A percentile compares a stretch with the other conserved stretches of the same genome.
Conservation (phyloP, 139 green algal genomes). For the Chlamydomonas asymmetrica region DNA sequence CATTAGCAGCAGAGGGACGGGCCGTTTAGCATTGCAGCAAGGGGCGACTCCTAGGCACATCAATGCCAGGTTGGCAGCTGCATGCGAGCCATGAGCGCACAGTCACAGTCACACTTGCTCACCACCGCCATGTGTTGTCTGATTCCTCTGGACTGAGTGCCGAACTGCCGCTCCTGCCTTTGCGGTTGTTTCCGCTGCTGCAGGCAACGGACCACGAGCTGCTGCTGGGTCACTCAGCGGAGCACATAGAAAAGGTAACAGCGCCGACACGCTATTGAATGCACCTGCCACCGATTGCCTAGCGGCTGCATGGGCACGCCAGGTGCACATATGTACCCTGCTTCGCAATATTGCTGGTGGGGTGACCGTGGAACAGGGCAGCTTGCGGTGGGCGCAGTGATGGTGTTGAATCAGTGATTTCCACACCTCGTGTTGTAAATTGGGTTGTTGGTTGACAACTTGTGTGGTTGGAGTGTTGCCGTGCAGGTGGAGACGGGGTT, state of each 20-base stretch:
- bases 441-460: not conserved
- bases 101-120: not conserved
- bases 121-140: not conserved
- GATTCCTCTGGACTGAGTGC: not conserved
- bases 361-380: not conserved
- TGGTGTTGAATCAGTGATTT: not conserved
- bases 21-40: too few relatives aligned
- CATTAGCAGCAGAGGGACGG: too few relatives aligned
- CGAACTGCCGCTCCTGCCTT: not conserved
- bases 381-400: not conserved
- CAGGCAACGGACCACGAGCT: constrained; percentile 58
- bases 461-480: not conserved
- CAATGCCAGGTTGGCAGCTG: not conserved
- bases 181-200: not conserved
- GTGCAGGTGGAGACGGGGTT: constrained; percentile 25
- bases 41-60: too few relatives aligned
- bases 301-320: not conserved
- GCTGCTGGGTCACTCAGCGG: constrained; percentile 36
- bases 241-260: constrained; percentile 56
- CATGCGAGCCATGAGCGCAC: not conserved
- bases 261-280: too few relatives aligned
- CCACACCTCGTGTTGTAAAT: not conserved
- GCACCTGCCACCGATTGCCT: too few relatives aligned
- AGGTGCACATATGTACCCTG: not conserved
- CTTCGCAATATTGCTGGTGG: not conserved